Base-by-base conservation (phyloP, 495 filamentous ascomycete species). In the Aspergillus incahuasiensis region DNA sequence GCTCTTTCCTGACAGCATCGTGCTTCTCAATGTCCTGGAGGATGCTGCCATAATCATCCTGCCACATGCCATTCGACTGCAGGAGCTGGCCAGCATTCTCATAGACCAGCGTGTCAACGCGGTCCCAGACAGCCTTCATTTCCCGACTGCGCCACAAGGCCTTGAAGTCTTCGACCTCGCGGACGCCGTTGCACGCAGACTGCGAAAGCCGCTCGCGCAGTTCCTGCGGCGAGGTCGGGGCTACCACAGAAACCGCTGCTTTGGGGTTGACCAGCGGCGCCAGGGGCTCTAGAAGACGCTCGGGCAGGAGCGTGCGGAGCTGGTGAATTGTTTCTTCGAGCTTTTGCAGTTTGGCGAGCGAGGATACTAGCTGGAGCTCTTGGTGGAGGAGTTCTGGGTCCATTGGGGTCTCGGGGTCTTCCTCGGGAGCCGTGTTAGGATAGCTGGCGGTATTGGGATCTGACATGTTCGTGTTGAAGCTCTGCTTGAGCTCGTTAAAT, bases 331-430 rank as follows among this genome's bases (percentile, higher is more conserved):
- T 72, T 21, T 63, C 52, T 47, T 77, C 74, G 3, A 77, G 54
- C 50, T 75, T 64, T 57, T 77, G 74, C 1, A 77, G 66, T 50
- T 75, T 75, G 15, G 70, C 68, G 25, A 77, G 62, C 41, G 74
- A 77, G 7, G 71, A 70, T 7, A 75, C 67, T 12, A 77, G 67
- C 43, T 77, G 71, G 25, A 72, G 53, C 40, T 77, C 74, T 5
- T 70, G 70, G 11, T 72, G 65, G 57, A 69, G 68, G 46, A 55
- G 40, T 11, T 59, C 52, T 25, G 32, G 35, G 22, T 32, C 45
- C 21, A 55, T 12, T 32, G 18, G 20, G 19, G 47, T 28, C 19
- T 57, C 38, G 7, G 43, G 20, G 19, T 49, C 18, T 0, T 32
- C 49, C 5, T 52, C 49, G 4, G 21, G 38, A 3, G 30, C 40